These are phyloP conservation scores for Saccharomycopsis olivae DNA, from an alignment of 805 yeast genomes.

Conservation along the genomic window DNA sequence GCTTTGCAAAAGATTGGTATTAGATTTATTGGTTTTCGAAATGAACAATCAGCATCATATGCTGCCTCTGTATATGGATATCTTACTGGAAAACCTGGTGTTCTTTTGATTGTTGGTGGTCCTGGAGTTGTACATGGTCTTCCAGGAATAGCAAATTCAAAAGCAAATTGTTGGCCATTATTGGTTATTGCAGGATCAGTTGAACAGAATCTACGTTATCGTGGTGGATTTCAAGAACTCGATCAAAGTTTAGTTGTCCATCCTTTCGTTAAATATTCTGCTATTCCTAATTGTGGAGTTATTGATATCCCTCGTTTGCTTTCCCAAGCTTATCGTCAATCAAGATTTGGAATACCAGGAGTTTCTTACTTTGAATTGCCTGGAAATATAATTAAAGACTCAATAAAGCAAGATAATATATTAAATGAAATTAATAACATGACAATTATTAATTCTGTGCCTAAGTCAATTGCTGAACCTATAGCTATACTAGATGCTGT, in stretches of 20 bases:
- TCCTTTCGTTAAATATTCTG: slow-evolving; percentile 42
- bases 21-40: slow-evolving; percentile 49
- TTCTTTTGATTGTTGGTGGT: slow-evolving; percentile 62
- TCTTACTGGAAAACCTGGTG: slow-evolving; percentile 55
- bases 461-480: slow-evolving; percentile 29
- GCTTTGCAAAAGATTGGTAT: slow-evolving; percentile 44
- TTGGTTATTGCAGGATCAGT: slow-evolving; percentile 56
- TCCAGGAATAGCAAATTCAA: slow-evolving; percentile 57
- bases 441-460: slow-evolving; percentile 13
- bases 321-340: slow-evolving; percentile 35
- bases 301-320: slow-evolving; percentile 24
- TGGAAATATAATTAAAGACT: slow-evolving; percentile 26
- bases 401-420: background rate
- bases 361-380: slow-evolving; percentile 56
- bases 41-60: slow-evolving; percentile 66
- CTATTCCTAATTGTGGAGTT: slow-evolving; percentile 28
- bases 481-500: slow-evolving; percentile 28
- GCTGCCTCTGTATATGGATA: slow-evolving; percentile 69
- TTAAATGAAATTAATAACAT: slow-evolving; percentile 13
- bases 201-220: slow-evolving; percentile 35
- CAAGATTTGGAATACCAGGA: slow-evolving; percentile 46
- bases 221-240: slow-evolving; percentile 64
- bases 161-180: slow-evolving; percentile 54
- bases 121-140: slow-evolving; percentile 63
- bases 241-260: slow-evolving; percentile 47